These are phyloP conservation scores for Avena eriantha DNA, from an alignment of 176 grass and related monocot species.

Conservation along the genomic window DNA sequence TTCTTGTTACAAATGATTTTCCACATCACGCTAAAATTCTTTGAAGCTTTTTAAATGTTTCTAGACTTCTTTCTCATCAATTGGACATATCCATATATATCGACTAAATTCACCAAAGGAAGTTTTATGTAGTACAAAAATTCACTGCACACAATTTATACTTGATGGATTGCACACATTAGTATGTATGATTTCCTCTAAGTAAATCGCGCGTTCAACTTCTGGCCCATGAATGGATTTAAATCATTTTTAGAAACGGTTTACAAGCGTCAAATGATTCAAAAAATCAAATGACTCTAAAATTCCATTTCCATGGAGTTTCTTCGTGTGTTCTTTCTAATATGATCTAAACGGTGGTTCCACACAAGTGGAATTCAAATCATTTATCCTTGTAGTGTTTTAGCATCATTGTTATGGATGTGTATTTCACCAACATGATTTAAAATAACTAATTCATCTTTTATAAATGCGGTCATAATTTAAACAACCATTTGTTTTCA, in stretches of 20 bases:
- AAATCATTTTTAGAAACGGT: neutral
- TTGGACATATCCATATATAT: no score
- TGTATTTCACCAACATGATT: neutral
- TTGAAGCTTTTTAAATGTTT: no score
- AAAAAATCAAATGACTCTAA: neutral
- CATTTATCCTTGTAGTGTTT: neutral
- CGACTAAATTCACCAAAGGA: no score
- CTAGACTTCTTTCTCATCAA: no score
- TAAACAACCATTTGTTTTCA: neutral
- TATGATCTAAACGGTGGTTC: neutral
- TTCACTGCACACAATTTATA: no score
- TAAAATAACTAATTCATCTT: neutral
- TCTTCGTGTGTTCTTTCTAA: neutral
- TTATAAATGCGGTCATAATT: neutral
- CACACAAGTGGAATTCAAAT: neutral
- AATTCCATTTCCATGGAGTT: neutral
- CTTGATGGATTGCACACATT: no score
- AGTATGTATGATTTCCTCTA: no score
- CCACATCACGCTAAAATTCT: no score
- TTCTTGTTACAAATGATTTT: no score
- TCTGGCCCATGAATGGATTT: neutral
- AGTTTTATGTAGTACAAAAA: no score
- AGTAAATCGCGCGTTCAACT: no score
- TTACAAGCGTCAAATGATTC: neutral
- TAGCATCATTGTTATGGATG: neutral